A percentile compares a stretch with the other conserved stretches of the same genome.
phyloP scores from a whole-genome alignment of 768 basidiomycete species.

The Phlebiopsis gigantea region DNA sequence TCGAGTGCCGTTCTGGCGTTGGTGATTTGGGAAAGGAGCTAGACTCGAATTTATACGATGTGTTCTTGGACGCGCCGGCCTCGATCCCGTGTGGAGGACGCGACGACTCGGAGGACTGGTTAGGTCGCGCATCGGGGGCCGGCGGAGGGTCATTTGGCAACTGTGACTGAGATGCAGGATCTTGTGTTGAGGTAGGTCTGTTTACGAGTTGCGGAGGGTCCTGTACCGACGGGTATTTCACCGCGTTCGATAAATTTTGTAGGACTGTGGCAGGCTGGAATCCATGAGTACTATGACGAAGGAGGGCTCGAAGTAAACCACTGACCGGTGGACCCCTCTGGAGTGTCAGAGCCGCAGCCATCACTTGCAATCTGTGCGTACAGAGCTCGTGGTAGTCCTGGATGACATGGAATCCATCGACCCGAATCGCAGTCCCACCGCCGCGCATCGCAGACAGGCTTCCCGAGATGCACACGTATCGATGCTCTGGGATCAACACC shows the following conservation, averaged over 20 bases:
- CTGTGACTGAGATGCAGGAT: no score
- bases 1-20: neutral
- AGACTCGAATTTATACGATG: no score
- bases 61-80: no score
- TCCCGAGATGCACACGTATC: slow-evolving; percentile 3
- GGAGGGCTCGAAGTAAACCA: neutral
- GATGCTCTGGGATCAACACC: neutral
- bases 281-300: neutral
- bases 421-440: neutral
- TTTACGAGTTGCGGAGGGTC: neutral
- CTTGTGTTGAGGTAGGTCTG: no score
- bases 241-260: neutral
- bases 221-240: neutral
- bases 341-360: slow-evolving; percentile 32
- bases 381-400: slow-evolving; percentile 42
- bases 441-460: slow-evolving; percentile 20
- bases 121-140: no score
- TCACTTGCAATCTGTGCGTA: slow-evolving; percentile 40
- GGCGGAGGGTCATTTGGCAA: no score
- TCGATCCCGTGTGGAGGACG: neutral
- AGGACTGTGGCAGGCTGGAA: neutral
- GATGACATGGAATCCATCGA: slow-evolving; percentile 27
- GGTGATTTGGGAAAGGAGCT: no score
- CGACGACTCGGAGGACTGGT: no score
- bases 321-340: slow-evolving; percentile 25